Percentiles rank a stretch among this genome's conserved stretches.
Conservation (phyloP, 306 rosid species). For the Cucumis cinereus region DNA sequence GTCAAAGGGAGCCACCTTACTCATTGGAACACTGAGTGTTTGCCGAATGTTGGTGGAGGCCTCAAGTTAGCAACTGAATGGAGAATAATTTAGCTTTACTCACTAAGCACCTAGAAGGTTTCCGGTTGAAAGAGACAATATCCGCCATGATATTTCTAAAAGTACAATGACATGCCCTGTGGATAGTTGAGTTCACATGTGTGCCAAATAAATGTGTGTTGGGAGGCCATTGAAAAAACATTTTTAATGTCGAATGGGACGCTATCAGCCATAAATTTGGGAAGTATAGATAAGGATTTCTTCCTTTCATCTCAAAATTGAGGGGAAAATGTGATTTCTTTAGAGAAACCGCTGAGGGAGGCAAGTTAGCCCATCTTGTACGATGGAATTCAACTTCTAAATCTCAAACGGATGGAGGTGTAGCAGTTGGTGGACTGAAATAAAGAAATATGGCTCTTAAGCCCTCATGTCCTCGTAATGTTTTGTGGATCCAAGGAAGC, state of each 20-base stretch:
- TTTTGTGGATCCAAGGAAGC: too few species aligned
- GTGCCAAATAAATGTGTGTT: neutral
- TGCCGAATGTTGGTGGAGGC: neutral
- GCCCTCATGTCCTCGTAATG: too few species aligned
- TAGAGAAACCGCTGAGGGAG: neutral
- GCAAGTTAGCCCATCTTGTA: neutral
- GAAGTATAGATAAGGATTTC: neutral
- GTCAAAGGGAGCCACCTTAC: neutral
- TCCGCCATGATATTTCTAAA: neutral
- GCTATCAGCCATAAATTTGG: neutral
- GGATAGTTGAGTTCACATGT: neutral
- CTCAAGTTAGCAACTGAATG: neutral
- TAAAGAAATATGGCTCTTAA: neutral
- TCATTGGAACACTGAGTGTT: neutral
- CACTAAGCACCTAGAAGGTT: neutral
- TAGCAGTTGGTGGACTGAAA: neutral
- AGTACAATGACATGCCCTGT: neutral
- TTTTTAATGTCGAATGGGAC: neutral
- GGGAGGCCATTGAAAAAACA: neutral
- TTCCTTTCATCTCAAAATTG: neutral
- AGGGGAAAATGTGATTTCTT: neutral
- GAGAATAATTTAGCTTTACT: neutral
- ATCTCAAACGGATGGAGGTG: neutral
- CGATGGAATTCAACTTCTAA: neutral
- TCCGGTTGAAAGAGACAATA: neutral